These are phyloP conservation scores for Sphaerobolus stellatus DNA, from an alignment of 1,284 basidiomycete species.

Conservation along the genomic window DNA sequence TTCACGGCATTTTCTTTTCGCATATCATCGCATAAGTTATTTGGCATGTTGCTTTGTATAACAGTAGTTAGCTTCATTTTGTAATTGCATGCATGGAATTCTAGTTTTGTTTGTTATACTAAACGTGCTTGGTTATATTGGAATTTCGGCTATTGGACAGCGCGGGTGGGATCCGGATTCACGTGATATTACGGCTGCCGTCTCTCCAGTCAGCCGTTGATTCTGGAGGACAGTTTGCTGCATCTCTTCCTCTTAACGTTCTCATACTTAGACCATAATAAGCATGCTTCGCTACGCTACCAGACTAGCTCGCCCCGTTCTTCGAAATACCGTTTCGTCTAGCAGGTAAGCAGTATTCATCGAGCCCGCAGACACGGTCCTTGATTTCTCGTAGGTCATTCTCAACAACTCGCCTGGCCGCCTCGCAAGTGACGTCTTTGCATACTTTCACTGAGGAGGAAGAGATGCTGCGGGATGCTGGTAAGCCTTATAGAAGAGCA, in stretches of 20 bases:
- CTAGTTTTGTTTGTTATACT: too few species aligned
- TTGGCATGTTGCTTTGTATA: conserved; percentile 11
- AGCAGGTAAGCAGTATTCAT: not conserved
- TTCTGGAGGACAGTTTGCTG: not conserved
- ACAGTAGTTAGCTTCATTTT: too few species aligned
- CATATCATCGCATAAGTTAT: conserved; percentile 8
- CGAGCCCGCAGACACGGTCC: not conserved
- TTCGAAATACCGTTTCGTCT: not conserved
- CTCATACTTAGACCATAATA: not conserved
- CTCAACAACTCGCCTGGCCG: conserved; percentile 39
- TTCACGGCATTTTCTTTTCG: not conserved
- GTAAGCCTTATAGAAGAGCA: conserved; percentile 43
- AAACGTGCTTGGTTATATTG: too few species aligned
- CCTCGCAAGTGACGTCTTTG: conserved; percentile 57
- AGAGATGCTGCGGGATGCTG: conserved; percentile 84
- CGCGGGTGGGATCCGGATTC: too few species aligned
- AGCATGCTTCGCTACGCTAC: conserved; percentile 1
- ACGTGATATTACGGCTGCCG: too few species aligned
- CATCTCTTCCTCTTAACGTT: not conserved
- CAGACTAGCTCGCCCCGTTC: conserved; percentile 1
- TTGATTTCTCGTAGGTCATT: conserved; percentile 25
- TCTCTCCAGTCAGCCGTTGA: too few species aligned
- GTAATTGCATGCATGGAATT: too few species aligned
- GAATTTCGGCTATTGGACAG: too few species aligned
- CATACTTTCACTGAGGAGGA: conserved; percentile 90